Conservation (phyloP, 768 basidiomycete species). For the Cyclocybe cylindracea region DNA sequence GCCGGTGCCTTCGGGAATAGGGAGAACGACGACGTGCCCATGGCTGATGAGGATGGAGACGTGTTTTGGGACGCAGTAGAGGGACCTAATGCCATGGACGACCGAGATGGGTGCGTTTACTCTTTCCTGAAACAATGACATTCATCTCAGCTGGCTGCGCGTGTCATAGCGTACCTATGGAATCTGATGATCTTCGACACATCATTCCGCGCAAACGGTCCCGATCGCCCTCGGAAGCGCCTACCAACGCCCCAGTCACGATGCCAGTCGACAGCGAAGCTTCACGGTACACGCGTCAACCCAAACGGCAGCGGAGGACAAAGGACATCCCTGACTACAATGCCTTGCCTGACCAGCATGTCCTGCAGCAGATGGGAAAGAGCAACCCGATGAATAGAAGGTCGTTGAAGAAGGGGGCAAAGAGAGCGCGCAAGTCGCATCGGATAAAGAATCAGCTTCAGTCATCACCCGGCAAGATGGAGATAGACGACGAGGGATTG, state of each 20-base stretch:
- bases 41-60: conserved; percentile 45
- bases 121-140: neutral
- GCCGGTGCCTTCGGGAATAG: conserved; percentile 71
- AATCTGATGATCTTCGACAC: conserved; percentile 33
- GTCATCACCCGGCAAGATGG: conserved; percentile 36
- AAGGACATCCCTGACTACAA: conserved; percentile 59
- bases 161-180: conserved; percentile 30
- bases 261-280: conserved; percentile 15
- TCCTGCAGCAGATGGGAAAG: conserved; percentile 44
- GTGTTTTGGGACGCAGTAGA: conserved; percentile 45
- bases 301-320: conserved; percentile 62
- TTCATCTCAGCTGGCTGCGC: conserved; percentile 10
- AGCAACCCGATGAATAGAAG: conserved; percentile 63
- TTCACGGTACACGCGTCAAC: conserved; percentile 37
- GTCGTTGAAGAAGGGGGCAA: conserved; percentile 64
- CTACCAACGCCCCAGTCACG: conserved; percentile 9
- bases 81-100: conserved; percentile 36
- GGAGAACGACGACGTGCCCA: conserved; percentile 36
- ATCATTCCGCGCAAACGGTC: conserved; percentile 38
- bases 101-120: conserved; percentile 34
- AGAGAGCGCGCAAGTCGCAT: conserved; percentile 57
- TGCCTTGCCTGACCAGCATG: conserved; percentile 46
- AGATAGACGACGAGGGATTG: conserved; percentile 46
- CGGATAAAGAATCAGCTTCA: conserved; percentile 24
- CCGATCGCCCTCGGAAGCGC: conserved; percentile 34